Evolutionary conservation across 2,329 filamentous ascomycete genomes (phyloP).

Genomic region (Scytalidium lignicola): DNA sequence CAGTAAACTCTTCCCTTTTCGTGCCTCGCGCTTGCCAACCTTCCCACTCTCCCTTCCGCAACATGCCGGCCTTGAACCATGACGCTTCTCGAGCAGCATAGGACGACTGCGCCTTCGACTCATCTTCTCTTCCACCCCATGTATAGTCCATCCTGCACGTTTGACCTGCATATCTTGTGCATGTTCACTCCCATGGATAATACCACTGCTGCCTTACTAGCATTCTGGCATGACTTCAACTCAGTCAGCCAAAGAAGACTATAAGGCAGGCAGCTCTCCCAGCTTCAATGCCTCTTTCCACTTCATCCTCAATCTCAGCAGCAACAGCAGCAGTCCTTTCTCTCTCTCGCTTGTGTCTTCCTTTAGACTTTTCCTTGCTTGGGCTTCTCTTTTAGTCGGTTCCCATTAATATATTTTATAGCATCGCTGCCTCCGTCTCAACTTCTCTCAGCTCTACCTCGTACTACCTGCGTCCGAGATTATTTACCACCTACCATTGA

Average conservation of each 20-base stretch:
- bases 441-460: not conserved
- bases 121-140: slow-evolving; percentile 11
- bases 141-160: slow-evolving; percentile 17
- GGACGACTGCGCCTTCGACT: slow-evolving; percentile 18
- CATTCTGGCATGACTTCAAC: slow-evolving; percentile 12
- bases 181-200: slow-evolving; percentile 13
- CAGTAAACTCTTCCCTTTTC: slow-evolving; percentile 10
- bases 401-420: slow-evolving; percentile 22
- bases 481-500: slow-evolving; percentile 8
- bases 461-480: slow-evolving; percentile 3
- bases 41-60: not conserved
- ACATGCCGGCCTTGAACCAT: not conserved
- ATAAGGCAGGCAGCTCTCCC: slow-evolving; percentile 28
- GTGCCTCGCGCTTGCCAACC: not conserved
- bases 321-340: not conserved
- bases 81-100: not conserved
- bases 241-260: slow-evolving; percentile 13
- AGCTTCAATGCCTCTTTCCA: slow-evolving; percentile 25
- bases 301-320: slow-evolving; percentile 10
- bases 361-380: slow-evolving; percentile 22
- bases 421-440: slow-evolving; percentile 7
- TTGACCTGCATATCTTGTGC: slow-evolving; percentile 23
- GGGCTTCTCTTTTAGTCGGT: slow-evolving; percentile 24
- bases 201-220: slow-evolving; percentile 23
- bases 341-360: slow-evolving; percentile 16